A percentile compares a stretch with the other conserved stretches of the same genome.
Evolutionary conservation across 805 yeast species (phyloP).

Genomic region (Candida argentea): DNA sequence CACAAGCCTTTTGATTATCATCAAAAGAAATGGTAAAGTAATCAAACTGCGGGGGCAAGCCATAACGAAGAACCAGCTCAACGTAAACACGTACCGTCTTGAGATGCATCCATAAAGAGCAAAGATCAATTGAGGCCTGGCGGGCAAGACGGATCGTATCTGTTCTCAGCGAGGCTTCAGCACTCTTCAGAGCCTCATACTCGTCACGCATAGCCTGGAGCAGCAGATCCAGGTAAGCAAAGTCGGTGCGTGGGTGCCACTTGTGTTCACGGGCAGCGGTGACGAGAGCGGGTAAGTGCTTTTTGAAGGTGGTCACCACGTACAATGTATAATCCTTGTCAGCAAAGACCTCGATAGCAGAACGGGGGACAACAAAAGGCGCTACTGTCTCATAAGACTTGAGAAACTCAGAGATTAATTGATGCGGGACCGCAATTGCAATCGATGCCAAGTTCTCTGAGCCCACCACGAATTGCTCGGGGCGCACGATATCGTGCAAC

Average conservation of each 20-base stretch:
- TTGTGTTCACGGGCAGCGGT: constrained; percentile 70
- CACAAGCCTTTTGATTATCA: constrained; percentile 23
- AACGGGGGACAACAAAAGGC: constrained; percentile 84
- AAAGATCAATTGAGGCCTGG: constrained; percentile 83
- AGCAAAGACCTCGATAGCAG: constrained; percentile 57
- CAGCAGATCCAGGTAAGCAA: constrained; percentile 70
- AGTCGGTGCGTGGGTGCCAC: constrained; percentile 84
- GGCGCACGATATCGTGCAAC: constrained; percentile 77
- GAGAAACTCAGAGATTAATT: constrained; percentile 48
- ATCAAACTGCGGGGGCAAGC: constrained; percentile 88
- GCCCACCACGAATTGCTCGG: constrained; percentile 71
- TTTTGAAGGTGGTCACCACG: constrained; percentile 78
- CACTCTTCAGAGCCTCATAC: constrained; percentile 61
- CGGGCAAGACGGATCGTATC: constrained; percentile 77
- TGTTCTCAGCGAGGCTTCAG: constrained; percentile 62
- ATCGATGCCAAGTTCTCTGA: constrained; percentile 82
- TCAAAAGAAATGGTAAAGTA: constrained; percentile 38
- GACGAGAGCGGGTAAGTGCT: constrained; percentile 60
- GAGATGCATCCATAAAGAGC: constrained; percentile 83
- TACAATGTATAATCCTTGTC: constrained; percentile 71
- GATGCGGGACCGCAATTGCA: constrained; percentile 81
- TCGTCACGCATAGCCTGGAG: constrained; percentile 69
- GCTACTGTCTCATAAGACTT: constrained; percentile 65
- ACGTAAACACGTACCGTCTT: constrained; percentile 82
- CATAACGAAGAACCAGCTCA: constrained; percentile 90